Base-by-base conservation (phyloP, 208 protist genomes). In the Wallacemonas collosoma region DNA sequence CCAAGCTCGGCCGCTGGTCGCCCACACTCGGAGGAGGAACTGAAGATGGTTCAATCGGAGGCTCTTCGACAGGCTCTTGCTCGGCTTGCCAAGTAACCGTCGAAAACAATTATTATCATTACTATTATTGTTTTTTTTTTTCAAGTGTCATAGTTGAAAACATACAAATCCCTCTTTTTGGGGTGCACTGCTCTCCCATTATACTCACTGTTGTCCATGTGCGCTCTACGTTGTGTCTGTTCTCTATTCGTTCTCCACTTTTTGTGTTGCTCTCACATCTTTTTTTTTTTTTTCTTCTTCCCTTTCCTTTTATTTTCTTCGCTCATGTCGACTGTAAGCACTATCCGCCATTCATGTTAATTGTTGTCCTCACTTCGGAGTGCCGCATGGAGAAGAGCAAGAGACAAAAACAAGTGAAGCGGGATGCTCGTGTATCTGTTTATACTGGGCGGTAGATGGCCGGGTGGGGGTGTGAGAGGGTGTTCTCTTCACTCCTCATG, bases 251-350 rank as follows among this genome's bases (percentile, higher is more conserved):
- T 26, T 26, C 26, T 26, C 26, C 26, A 26, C 26, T 26, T 26
- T 26, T 26, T 26, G 26, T 26, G 26, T 26, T 26, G 26, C 26
- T 26, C 26, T 26, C 0, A 45, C 48, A 3, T 57, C 63, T 5
- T 71, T 64, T 53, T 56, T 71, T 39, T 55, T 9, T 71, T 0
- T 79, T 12, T 76, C 17, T 39, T 2, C 15, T 38, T 62, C 14
- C 61, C 17, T 77, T 38, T 80, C n/a, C 48, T 53, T 76, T 66
- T 76, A 65, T 36, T 55, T 58, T 45, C 40, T 74, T 44, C 2
- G 5, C n/a, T 35, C 35, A 39, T 26, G 26, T 26, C 26, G 26
- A 26, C 26, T 26, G 26, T 26, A 41, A 11, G 12, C 54, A 41
- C 36, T 8, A 36, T 64, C 17, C 26, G 15, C 7, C 64, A 56